Conservation (phyloP, 768 basidiomycete genomes). For the Phylloporus sp. region DNA sequence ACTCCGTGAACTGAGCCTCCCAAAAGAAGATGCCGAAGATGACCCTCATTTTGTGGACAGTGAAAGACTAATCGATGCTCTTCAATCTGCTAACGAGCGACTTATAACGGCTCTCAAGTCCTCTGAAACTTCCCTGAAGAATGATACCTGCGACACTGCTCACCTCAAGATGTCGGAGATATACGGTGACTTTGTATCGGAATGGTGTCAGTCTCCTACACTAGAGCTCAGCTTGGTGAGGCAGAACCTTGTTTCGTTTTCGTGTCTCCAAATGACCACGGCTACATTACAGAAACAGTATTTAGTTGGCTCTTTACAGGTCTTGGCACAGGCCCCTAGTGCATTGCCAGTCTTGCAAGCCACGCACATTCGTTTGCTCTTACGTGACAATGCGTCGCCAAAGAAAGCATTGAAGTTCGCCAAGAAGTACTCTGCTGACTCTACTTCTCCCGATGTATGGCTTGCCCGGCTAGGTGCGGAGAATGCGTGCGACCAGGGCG, state of each 20-base stretch:
- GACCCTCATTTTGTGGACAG: conserved; percentile 8
- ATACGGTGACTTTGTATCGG: conserved; percentile 43
- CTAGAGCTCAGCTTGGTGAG: conserved; percentile 32
- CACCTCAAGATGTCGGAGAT: conserved; percentile 31
- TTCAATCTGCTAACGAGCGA: conserved; percentile 30
- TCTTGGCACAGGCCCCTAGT: conserved; percentile 24
- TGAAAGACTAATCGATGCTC: conserved; percentile 26
- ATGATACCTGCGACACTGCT: conserved; percentile 11
- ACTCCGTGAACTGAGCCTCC: conserved; percentile 27
- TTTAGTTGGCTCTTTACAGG: conserved; percentile 42
- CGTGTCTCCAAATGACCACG: neutral
- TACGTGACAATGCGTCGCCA: conserved; percentile 21
- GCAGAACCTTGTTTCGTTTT: neutral
- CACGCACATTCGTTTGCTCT: conserved; percentile 34
- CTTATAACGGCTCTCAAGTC: conserved; percentile 26
- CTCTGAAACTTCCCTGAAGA: conserved; percentile 12
- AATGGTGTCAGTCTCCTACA: conserved; percentile 39
- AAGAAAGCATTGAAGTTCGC: conserved; percentile 37
- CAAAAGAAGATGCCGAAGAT: conserved; percentile 17
- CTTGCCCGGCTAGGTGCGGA: conserved; percentile 47
- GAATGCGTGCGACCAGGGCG: conserved; percentile 20
- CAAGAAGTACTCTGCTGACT: conserved; percentile 42
- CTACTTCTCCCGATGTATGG: conserved; percentile 45
- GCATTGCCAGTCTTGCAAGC: conserved; percentile 31
- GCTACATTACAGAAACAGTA: conserved; percentile 45